A percentile compares a stretch with the other conserved stretches of the same genome.
Evolutionary conservation across 805 yeast genomes (phyloP).

Genomic region (Lipomyces lipofer): DNA sequence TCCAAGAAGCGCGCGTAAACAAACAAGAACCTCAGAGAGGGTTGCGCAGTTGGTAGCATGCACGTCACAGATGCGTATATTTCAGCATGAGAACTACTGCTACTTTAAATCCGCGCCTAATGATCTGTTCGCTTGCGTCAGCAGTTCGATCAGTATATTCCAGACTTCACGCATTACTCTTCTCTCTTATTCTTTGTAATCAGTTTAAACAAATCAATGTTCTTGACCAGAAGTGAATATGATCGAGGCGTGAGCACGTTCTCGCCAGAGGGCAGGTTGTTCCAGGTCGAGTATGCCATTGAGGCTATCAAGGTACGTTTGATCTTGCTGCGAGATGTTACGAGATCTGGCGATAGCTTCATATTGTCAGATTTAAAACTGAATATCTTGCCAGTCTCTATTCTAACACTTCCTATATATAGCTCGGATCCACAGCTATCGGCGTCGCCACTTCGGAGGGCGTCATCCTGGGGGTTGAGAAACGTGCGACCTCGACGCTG

Average conservation of each 20-base stretch:
- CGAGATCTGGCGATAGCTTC: neutral
- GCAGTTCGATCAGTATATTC: neutral
- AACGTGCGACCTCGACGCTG: conserved; percentile 89
- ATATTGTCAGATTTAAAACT: neutral
- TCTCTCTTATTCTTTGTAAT: neutral
- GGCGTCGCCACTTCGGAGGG: conserved; percentile 96
- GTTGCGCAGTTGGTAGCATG: no score
- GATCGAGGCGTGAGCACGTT: conserved; percentile 98
- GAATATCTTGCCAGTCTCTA: no score
- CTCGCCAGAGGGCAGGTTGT: conserved; percentile 97
- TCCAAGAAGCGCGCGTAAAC: no score
- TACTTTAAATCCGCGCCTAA: no score
- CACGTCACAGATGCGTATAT: conserved; percentile 6
- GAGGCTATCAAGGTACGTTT: conserved; percentile 81
- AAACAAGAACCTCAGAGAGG: no score
- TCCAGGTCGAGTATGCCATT: conserved; percentile 95
- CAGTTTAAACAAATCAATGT: conserved; percentile 53
- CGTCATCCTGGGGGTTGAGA: conserved; percentile 94
- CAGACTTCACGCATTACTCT: neutral
- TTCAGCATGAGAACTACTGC: neutral
- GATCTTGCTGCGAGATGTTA: no score
- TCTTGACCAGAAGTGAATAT: conserved; percentile 98
- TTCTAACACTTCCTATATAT: no score
- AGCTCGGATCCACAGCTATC: conserved; percentile 93
- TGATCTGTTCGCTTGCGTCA: no score